Evolutionary conservation across 441 rosid species (phyloP).

Genomic region (Gossypium lobatum): DNA sequence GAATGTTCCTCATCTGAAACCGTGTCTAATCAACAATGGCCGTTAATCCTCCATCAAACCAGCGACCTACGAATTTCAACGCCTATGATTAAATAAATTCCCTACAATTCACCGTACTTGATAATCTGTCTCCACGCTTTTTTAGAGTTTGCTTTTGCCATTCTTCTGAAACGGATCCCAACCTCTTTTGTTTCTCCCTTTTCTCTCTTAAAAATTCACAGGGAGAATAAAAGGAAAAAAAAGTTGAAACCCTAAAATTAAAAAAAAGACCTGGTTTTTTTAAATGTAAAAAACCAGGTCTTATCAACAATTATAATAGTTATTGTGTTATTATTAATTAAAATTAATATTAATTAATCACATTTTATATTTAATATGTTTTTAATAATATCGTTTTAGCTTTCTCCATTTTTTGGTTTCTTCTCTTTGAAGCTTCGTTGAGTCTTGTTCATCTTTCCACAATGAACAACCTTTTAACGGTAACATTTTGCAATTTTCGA

Average conservation of each 20-base stretch:
- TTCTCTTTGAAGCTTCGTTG: constrained; percentile 8
- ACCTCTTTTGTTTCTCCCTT: not conserved
- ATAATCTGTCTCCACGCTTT: not conserved
- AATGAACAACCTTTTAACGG: constrained; percentile 90
- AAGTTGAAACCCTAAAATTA: not conserved
- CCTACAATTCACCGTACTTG: not conserved
- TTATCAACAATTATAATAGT: not conserved
- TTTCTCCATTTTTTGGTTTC: not conserved
- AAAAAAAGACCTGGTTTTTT: constrained; percentile 16
- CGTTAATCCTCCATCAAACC: not conserved
- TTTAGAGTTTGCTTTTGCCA: not conserved
- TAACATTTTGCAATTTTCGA: constrained; percentile 18
- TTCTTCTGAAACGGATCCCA: not conserved
- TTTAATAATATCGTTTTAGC: not conserved
- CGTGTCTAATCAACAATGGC: not conserved
- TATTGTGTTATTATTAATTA: too few relatives aligned
- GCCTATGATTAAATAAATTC: not conserved
- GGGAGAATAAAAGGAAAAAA: not conserved
- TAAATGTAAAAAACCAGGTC: constrained; percentile 20
- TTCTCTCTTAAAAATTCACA: not conserved
- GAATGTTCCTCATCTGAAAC: not conserved
- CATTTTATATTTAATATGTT: not conserved
- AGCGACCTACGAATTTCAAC: too few relatives aligned
- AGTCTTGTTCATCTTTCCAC: constrained; percentile 22
- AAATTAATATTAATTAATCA: not conserved